Conservation (phyloP, 345 rosid genomes). For the Lumnitzera racemosa region DNA sequence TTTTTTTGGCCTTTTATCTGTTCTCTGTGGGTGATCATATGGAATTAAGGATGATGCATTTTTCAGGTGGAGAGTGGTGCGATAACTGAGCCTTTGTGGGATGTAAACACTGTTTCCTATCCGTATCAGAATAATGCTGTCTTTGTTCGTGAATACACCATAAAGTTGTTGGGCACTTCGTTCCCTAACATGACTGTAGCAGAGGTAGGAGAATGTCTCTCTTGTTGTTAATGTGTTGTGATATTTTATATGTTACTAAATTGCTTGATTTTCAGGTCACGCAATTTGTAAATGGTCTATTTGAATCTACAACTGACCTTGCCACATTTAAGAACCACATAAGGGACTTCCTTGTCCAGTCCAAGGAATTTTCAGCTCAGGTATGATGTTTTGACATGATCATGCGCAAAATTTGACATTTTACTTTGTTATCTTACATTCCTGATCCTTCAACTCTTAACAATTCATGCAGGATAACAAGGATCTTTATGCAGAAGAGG, state of each 20-base stretch:
- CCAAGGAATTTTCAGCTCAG: constrained; percentile 84
- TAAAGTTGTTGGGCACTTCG: constrained; percentile 82
- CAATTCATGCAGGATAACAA: constrained; percentile 50
- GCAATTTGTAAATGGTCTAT: constrained; percentile 77
- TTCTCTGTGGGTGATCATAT: neutral
- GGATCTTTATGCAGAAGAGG: constrained; percentile 75
- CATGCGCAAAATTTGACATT: neutral
- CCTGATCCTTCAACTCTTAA: neutral
- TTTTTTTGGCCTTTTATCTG: neutral
- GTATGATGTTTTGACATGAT: constrained; percentile 17
- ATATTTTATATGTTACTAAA: neutral
- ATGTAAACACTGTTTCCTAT: constrained; percentile 60
- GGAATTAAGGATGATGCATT: neutral
- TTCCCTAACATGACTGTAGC: constrained; percentile 91
- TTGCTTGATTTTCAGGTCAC: constrained; percentile 47
- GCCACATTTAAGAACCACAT: constrained; percentile 79
- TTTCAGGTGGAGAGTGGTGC: constrained; percentile 75
- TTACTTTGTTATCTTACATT: neutral
- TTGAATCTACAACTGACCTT: constrained; percentile 75
- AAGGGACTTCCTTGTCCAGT: constrained; percentile 90
- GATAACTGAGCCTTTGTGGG: constrained; percentile 92
- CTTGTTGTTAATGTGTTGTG: neutral
- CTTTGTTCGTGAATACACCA: constrained; percentile 87
- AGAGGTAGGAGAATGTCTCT: constrained; percentile 44
- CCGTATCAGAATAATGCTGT: constrained; percentile 66